Conservation (phyloP, 768 basidiomycete species). For the Terana coerulea region DNA sequence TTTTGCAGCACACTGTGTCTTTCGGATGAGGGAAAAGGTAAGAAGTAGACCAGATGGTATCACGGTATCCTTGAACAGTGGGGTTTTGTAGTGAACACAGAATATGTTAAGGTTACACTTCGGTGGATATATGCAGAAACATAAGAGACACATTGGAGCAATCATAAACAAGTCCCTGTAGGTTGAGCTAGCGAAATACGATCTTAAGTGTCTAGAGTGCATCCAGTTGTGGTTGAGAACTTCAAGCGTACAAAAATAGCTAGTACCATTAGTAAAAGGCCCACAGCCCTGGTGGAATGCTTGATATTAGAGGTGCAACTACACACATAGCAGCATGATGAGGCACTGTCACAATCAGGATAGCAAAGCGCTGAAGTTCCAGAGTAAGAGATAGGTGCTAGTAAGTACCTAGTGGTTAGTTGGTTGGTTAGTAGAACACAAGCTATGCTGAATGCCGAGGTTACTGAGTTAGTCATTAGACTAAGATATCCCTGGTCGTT, state of each 20-base stretch:
- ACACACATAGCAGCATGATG: neutral
- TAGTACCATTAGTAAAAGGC: no score
- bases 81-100: neutral
- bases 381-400: no score
- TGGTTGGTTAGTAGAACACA: no score
- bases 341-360: no score
- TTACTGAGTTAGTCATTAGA: no score
- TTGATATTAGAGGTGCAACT: neutral
- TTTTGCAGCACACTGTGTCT: neutral
- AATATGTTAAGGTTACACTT: neutral
- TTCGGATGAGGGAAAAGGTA: neutral
- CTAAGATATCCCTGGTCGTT: no score
- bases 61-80: neutral
- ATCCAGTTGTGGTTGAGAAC: neutral
- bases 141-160: neutral
- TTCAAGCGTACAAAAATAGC: neutral
- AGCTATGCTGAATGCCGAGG: no score
- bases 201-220: neutral
- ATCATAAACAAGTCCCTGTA: neutral
- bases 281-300: neutral
- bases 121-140: neutral
- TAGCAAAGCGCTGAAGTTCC: no score
- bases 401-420: no score
- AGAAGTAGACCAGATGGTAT: neutral
- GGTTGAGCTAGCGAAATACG: neutral